Base-by-base conservation (phyloP, 2,329 filamentous ascomycete species). In the Claviceps sp. region DNA sequence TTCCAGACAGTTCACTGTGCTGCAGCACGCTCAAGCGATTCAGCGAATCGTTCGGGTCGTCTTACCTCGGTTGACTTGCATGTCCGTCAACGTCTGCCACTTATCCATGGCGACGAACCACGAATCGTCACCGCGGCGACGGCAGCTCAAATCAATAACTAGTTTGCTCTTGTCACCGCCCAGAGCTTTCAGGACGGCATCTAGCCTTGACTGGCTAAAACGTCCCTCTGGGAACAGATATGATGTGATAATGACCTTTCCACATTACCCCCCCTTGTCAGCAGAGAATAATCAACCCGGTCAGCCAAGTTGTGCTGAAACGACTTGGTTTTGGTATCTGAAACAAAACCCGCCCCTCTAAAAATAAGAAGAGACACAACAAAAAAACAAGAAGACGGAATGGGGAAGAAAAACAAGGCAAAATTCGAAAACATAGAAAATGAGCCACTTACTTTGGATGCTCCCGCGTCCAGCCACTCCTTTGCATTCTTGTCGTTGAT, bases 51-150 rank as follows among this genome's bases (percentile, higher is more conserved):
- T 44, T 26, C 3, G 20, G 20, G 23, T 9, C 16, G 34, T 58
- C 67, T 55, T 70, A 90, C 91, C 86, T 75, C 86, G 75, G 56
- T 84, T 91, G 57, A 98, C 82, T 65, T 96, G 88, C 82, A 95
- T 95, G 62, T 96, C 88, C 1, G 93, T 97, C 52, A 97, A 84
- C 1, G 88, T 95, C 74, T 97, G 93, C 93, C 93, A 98, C 67
- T 95, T 95, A 68, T 98, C 88, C 85, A 95, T 98, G 51, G 93
- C 91, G n/a, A 98, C 93, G 61, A 86, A 89, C 93, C 93, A 98
- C 40, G 73, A 83, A 52, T 83, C 74, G 3, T 75, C 71, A 39
- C 77, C 85, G 54, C 82, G 83, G 53, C 83, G 77, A 49, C 93
- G 82, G 65, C 93, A 98, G 68, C 89, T 95, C 23, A 98, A 78